A percentile compares a stretch with the other conserved stretches of the same genome.
Conservation (phyloP, 768 basidiomycete species). For the Dacryopinax spathularia region DNA sequence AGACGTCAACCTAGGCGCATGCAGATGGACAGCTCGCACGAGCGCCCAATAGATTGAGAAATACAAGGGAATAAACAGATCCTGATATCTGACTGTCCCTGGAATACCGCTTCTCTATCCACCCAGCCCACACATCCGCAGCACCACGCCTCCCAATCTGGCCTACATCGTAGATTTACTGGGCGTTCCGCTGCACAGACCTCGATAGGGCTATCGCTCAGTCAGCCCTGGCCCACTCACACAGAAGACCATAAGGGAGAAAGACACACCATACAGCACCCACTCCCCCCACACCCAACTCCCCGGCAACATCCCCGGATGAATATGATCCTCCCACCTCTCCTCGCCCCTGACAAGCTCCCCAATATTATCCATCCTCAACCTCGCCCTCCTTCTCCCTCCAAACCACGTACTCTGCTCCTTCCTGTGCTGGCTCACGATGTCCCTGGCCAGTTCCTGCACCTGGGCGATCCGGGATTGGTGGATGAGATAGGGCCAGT, state of each 20-base stretch:
- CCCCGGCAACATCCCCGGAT: slow-evolving; percentile 7
- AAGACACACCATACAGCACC: slow-evolving; percentile 9
- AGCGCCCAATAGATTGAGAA: too few species aligned
- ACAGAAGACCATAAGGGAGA: neutral
- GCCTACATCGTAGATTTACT: neutral
- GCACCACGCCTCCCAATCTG: neutral
- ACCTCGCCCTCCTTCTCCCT: neutral
- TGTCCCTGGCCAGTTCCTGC: neutral
- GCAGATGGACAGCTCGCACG: too few species aligned
- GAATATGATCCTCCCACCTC: slow-evolving; percentile 9
- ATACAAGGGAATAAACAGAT: too few species aligned
- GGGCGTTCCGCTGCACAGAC: neutral
- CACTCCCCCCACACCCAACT: slow-evolving; percentile 11
- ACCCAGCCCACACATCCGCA: too few species aligned
- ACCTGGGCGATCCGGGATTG: slow-evolving; percentile 6
- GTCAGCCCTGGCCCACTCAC: neutral
- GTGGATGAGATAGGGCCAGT: slow-evolving; percentile 7
- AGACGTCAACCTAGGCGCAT: too few species aligned
- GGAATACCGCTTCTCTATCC: too few species aligned
- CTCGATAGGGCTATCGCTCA: neutral
- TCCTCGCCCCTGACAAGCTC: neutral
- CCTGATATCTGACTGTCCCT: too few species aligned
- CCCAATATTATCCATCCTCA: slow-evolving; percentile 5
- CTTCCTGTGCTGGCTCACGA: neutral
- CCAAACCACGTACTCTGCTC: neutral